Evolutionary conservation across 257 asterid species (phyloP).

Genomic region (Paulownia fortunei): DNA sequence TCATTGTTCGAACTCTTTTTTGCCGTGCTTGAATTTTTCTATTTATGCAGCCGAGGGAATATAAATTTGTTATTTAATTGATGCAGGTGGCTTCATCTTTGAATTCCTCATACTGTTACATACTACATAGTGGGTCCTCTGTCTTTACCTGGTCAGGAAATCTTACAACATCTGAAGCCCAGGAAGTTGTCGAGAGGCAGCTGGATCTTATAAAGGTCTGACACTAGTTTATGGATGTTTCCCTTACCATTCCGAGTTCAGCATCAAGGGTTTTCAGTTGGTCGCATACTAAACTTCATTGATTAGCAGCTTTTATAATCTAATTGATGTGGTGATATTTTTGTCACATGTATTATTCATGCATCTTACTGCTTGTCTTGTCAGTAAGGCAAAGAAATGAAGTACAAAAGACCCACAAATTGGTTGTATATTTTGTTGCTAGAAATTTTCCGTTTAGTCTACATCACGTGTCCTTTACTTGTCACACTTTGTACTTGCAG

Average conservation of each 20-base stretch:
- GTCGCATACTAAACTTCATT: not conserved
- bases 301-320: not conserved
- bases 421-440: not conserved
- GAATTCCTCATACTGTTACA: slow-evolving; percentile 92
- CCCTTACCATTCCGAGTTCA: slow-evolving; percentile 20
- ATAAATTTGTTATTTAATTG: slow-evolving; percentile 30
- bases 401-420: not conserved
- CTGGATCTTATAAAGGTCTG: slow-evolving; percentile 91
- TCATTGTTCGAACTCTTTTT: slow-evolving; percentile 5
- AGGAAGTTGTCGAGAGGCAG: slow-evolving; percentile 95
- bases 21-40: not conserved
- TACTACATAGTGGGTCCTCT: slow-evolving; percentile 82
- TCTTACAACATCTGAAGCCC: slow-evolving; percentile 87
- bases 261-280: slow-evolving; percentile 24
- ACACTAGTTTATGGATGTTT: slow-evolving; percentile 19
- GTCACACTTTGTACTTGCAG: slow-evolving; percentile 51
- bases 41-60: slow-evolving; percentile 24
- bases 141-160: slow-evolving; percentile 91
- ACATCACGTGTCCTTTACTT: slow-evolving; percentile 15
- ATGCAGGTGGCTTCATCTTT: slow-evolving; percentile 90
- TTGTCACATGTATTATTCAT: not conserved
- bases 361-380: not conserved
- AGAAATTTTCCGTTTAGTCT: not conserved
- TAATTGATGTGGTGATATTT: not conserved
- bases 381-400: not conserved